Conservation (phyloP, 257 asterid species). For the Penstemon eatonii region DNA sequence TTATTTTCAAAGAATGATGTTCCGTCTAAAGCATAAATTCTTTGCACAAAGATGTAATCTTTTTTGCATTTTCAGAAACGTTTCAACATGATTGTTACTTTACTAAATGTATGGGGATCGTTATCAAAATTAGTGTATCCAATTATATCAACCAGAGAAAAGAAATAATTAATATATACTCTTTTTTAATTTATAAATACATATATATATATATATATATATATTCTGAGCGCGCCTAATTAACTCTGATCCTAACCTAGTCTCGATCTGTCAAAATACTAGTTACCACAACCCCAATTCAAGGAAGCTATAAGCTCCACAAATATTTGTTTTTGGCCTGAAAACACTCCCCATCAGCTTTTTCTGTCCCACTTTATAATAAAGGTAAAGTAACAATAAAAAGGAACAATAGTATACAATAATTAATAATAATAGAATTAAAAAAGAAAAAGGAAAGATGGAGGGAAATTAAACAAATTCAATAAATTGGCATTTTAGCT, state of each 20-base stretch:
- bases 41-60: conserved; percentile 14
- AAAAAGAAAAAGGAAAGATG: conserved; percentile 19
- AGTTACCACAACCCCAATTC: conserved; percentile 49
- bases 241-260: conserved; percentile 20
- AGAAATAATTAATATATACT: not conserved
- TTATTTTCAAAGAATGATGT: conserved; percentile 20
- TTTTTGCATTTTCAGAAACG: conserved; percentile 16
- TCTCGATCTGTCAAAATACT: conserved; percentile 21
- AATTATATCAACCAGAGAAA: conserved; percentile 8
- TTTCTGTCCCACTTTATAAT: conserved; percentile 64
- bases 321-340: conserved; percentile 57
- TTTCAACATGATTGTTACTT: conserved; percentile 1
- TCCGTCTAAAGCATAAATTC: conserved; percentile 23
- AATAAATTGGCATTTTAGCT: conserved; percentile 3
- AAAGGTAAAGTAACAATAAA: conserved; percentile 65
- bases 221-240: conserved; percentile 17
- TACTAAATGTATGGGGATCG: conserved; percentile 20
- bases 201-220: not conserved
- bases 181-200: not conserved
- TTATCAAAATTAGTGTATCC: conserved; percentile 16
- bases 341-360: conserved; percentile 69
- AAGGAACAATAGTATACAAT: not conserved
- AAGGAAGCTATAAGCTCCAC: conserved; percentile 61
- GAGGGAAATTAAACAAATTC: conserved; percentile 29
- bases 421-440: too few species aligned